A percentile compares a stretch with the other conserved stretches of the same genome.
These are phyloP conservation scores for Stachybotrys elegans DNA, from an alignment of 2,329 filamentous ascomycete species.

Conservation along the genomic window DNA sequence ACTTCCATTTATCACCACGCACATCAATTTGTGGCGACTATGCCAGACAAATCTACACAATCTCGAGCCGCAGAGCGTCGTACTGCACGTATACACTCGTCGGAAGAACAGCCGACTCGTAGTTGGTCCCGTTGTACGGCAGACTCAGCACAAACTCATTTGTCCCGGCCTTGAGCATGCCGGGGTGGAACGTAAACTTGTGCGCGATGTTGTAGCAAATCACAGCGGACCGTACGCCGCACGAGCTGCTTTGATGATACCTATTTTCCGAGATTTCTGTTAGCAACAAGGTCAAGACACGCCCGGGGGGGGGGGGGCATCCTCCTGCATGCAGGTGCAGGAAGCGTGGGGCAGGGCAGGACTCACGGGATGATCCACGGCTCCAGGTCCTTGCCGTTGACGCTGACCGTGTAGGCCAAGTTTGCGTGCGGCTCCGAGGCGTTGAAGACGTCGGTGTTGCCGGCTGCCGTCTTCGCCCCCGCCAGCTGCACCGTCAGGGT, in stretches of 20 bases:
- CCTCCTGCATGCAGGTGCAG: too few species aligned
- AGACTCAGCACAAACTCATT: slow-evolving; percentile 55
- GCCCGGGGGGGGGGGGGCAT: neutral
- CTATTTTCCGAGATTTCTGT: slow-evolving; percentile 8
- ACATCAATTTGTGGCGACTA: too few species aligned
- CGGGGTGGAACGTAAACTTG: slow-evolving; percentile 52
- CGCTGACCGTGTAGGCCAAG: slow-evolving; percentile 39
- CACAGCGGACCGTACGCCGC: slow-evolving; percentile 54
- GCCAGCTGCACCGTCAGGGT: slow-evolving; percentile 60
- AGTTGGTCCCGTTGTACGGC: slow-evolving; percentile 54
- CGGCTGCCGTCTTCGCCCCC: slow-evolving; percentile 55
- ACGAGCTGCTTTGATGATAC: slow-evolving; percentile 36
- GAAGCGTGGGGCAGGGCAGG: slow-evolving; percentile 2
- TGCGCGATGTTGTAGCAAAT: slow-evolving; percentile 57
- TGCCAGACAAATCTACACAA: slow-evolving; percentile 24
- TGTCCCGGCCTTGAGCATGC: slow-evolving; percentile 41
- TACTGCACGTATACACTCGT: slow-evolving; percentile 58
- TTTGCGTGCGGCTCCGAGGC: slow-evolving; percentile 47
- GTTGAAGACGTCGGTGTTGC: slow-evolving; percentile 55
- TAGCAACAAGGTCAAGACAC: slow-evolving; percentile 8
- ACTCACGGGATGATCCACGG: slow-evolving; percentile 52
- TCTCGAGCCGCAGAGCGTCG: slow-evolving; percentile 56
- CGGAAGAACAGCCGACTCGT: slow-evolving; percentile 52
- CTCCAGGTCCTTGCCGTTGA: slow-evolving; percentile 37
- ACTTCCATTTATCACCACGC: too few species aligned